Evolutionary conservation across 1,284 basidiomycete genomes (phyloP), one percentile per base, ranked within the genome.

Genomic region (Lignosus rhinocerotis): DNA sequence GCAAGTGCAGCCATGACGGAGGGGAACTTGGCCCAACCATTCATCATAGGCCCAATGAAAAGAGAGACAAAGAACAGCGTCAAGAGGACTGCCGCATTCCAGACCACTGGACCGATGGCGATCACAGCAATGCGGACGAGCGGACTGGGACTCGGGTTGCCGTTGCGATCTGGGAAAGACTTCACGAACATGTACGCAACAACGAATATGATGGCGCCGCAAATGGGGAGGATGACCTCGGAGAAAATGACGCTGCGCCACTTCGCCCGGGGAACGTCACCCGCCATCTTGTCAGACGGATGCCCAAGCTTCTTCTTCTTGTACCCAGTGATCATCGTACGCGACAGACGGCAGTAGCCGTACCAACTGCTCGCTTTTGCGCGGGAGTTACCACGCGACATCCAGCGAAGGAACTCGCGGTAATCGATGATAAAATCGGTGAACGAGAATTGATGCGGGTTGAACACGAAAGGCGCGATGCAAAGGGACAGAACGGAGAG

Each of bases 321-420:
- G 82, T 94, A 97, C 61, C 95, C 96, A 38, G 96, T 98, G 67
- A 98, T 95, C 83, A 94, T 90, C 11, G 96, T 98, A 65, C 95
- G 81, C 39, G 94, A 96, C 59, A 97, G 83, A 67, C 95, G 91
- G 73, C 95, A 98, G 76, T 98, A 98, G 2, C 96, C 96, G 71
- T 97, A 96, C 95, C 96, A 98, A 65, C 93, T 96, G 78, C 96
- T 98, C 57, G 92, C 91, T 73, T 97, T 96, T 17, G 93, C 92
- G 66, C 93, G 82, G 49, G 95, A 96, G 75, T 98, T 98, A 59
- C 95, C 95, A 63, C 95, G 86, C 19, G 93, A 96, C 94, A 98
- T 97, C 95, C 95, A 98, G 56, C 95, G 87, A 53, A 98, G 76
- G 80, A 96, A 97, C 73, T 98, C 95, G 65, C 95, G 89, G 75